phyloP scores from a whole-genome alignment of 2,329 filamentous ascomycete species.

The Cercospora beticola region DNA sequence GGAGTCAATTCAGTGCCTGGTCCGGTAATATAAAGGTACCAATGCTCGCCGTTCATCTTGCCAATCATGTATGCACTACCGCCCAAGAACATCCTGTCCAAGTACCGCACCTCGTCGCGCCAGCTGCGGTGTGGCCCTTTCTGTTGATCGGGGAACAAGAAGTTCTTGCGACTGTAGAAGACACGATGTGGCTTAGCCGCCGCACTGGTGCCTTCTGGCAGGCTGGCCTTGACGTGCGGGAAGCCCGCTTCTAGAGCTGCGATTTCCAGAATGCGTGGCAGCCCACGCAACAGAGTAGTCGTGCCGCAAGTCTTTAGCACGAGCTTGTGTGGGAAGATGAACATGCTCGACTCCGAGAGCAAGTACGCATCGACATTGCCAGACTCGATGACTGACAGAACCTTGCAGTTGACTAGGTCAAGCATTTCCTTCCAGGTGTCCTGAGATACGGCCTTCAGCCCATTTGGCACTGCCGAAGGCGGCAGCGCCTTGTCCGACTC shows the following conservation, averaged over 20 bases:
- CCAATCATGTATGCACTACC: constrained; percentile 99
- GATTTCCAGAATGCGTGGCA: constrained; percentile 89
- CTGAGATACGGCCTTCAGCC: constrained; percentile 79
- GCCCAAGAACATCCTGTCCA: constrained; percentile 86
- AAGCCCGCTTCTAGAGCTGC: constrained; percentile 88
- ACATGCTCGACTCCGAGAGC: constrained; percentile 99
- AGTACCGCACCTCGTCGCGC: constrained; percentile 89
- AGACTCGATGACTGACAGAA: constrained; percentile 88
- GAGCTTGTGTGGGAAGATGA: constrained; percentile 98
- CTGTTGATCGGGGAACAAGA: constrained; percentile 91
- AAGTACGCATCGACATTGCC: constrained; percentile 95
- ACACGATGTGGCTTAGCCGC: constrained; percentile 90
- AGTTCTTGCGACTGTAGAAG: constrained; percentile 99
- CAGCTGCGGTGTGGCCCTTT: constrained; percentile 94
- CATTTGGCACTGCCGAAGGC: constrained; percentile 66
- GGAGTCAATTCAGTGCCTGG: constrained; percentile 78
- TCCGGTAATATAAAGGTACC: constrained; percentile 96
- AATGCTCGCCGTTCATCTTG: constrained; percentile 99
- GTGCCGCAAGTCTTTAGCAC: constrained; percentile 98
- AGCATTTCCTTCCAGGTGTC: constrained; percentile 96
- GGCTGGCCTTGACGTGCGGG: constrained; percentile 69
- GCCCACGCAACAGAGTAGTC: constrained; percentile 84
- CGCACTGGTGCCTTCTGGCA: constrained; percentile 65
- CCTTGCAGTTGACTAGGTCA: constrained; percentile 97
- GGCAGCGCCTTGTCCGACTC: constrained; percentile 73